These are phyloP conservation scores for Candida ficus DNA, from an alignment of 805 yeast species.

Conservation along the genomic window DNA sequence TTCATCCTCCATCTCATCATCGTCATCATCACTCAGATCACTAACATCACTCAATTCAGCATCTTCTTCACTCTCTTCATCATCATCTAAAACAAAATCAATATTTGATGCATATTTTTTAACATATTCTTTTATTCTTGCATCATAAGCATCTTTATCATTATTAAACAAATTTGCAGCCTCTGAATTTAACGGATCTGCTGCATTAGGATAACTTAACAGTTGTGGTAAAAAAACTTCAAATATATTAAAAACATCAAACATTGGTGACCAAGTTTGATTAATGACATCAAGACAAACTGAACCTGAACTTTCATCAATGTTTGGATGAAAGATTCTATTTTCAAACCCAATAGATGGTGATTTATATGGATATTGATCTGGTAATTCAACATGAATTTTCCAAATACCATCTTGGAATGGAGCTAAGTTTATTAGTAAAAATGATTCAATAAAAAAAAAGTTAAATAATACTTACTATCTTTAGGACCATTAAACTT, in stretches of 20 bases:
- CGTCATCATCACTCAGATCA: conserved; percentile 19
- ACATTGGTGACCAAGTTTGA: conserved; percentile 98
- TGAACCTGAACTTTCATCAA: conserved; percentile 84
- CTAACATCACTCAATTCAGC: conserved; percentile 25
- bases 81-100: conserved; percentile 39
- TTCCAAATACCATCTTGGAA: conserved; percentile 90
- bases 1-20: conserved; percentile 17
- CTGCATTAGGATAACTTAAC: conserved; percentile 85
- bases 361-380: conserved; percentile 90
- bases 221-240: conserved; percentile 92
- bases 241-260: conserved; percentile 84
- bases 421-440: conserved; percentile 45
- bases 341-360: conserved; percentile 94
- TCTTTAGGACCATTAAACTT: conserved; percentile 81
- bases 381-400: conserved; percentile 88
- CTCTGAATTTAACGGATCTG: conserved; percentile 89
- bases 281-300: conserved; percentile 95
- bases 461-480: conserved; percentile 28
- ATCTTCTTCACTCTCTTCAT: conserved; percentile 42
- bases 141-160: conserved; percentile 61
- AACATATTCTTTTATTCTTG: conserved; percentile 69
- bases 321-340: conserved; percentile 91
- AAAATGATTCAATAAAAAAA: too few relatives aligned
- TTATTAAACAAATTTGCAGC: conserved; percentile 77
- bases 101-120: conserved; percentile 55